These are phyloP conservation scores for Torulaspora gathmanii DNA, from an alignment of 805 yeast species.

Conservation along the genomic window DNA sequence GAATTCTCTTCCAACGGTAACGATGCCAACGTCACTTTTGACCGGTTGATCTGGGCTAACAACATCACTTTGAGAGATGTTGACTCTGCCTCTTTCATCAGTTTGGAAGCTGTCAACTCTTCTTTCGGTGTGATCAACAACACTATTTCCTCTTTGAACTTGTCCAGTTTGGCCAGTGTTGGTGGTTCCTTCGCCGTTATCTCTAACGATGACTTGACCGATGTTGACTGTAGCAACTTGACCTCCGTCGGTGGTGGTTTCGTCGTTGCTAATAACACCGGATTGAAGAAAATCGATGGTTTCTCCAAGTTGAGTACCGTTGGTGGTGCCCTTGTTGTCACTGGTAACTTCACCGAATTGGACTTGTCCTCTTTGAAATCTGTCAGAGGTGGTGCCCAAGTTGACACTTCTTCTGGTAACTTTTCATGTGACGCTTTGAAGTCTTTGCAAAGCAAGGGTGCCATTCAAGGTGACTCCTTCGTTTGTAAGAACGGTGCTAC, in stretches of 20 bases:
- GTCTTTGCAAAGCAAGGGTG: constrained; percentile 67
- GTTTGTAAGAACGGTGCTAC: constrained; percentile 62
- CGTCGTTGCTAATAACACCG: constrained; percentile 78
- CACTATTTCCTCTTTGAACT: constrained; percentile 52
- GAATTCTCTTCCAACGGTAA: constrained; percentile 84
- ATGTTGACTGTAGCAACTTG: constrained; percentile 64
- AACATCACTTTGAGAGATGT: constrained; percentile 82
- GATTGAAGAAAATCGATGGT: constrained; percentile 59
- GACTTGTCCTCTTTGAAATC: constrained; percentile 65
- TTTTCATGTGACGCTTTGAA: constrained; percentile 79
- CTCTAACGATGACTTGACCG: constrained; percentile 68
- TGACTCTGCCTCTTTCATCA: constrained; percentile 62
- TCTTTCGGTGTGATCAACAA: constrained; percentile 78
- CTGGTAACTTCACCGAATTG: constrained; percentile 78
- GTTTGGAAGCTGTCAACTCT: constrained; percentile 68
- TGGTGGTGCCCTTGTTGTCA: constrained; percentile 81
- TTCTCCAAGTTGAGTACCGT: constrained; percentile 69
- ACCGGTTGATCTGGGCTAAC: constrained; percentile 76
- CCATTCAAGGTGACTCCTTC: constrained; percentile 86
- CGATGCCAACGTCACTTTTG: constrained; percentile 62
- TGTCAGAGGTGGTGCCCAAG: constrained; percentile 88
- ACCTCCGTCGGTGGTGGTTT: constrained; percentile 88
- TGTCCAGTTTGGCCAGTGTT: constrained; percentile 52
- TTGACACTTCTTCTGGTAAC: constrained; percentile 64
- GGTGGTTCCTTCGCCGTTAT: constrained; percentile 79